Evolutionary conservation across 1,284 basidiomycete genomes (phyloP), one percentile per base, ranked within the genome.

Genomic region (Laetiporus sulphureus): DNA sequence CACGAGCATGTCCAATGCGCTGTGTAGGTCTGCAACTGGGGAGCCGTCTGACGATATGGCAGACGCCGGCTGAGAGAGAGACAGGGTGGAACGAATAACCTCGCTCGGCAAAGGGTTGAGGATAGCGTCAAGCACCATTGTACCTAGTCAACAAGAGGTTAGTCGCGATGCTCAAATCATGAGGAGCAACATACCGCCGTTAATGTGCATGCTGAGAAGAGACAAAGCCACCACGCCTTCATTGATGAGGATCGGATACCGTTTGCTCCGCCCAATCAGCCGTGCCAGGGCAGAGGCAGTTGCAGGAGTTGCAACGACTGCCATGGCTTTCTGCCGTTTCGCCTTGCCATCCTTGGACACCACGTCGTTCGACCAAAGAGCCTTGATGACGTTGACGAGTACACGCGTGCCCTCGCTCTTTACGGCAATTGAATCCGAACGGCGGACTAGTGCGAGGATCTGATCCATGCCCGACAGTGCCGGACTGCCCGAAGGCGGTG

Each of bases 321-420:
- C 60, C 45, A 82, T 75, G n/a, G 80, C 79, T 27, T 65, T 64
- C 43, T 74, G 69, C 45, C 72, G 70, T 52, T 68, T 72, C 44
- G 76, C 54, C 55, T 46, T 62, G 53, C 54, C 49, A 18, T 58
- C 55, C 37, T 54, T 60, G 12, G 61, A 53, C 16, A 60, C 50
- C 21, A 64, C 54, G 48, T 77, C 72, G 55, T 59, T 68, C 22
- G 77, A 72, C 76, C 79, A 85, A 38, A 87, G 63, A 39, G 80
- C 75, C 62, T 80, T 78, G 54, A 93, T 72, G 22, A 83, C 73
- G 59, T 93, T 92, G 49, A 91, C 89, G 40, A 96, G 68, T 1
- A 95, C 79, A 10, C 94, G 81, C 11, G 91, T 88, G 18, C 85
- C 87, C 66, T 98, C 95, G 57, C 89, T 90, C 62, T 84, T 86